Evolutionary conservation across 495 filamentous ascomycete species (phyloP).

Genomic region (Penicillium robsamsonii): DNA sequence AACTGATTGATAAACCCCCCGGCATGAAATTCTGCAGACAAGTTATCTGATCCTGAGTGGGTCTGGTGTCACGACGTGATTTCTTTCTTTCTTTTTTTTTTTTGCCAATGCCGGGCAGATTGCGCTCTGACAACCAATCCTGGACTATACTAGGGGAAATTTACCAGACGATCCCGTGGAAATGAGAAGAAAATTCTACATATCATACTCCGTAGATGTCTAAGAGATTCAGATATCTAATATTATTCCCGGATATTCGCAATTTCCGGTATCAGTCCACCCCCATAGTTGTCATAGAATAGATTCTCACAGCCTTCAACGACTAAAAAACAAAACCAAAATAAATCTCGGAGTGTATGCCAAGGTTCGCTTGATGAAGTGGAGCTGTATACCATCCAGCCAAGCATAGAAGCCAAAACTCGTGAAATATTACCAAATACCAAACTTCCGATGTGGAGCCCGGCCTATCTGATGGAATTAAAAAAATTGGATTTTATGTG

Average conservation of each 20-base stretch:
- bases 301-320: background rate
- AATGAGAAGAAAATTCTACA: background rate
- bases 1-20: constrained; percentile 9
- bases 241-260: background rate
- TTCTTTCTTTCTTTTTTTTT: background rate
- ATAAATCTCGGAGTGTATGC: background rate
- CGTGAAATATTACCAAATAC: constrained; percentile 2
- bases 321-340: background rate
- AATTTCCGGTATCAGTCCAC: constrained; percentile 9
- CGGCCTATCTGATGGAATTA: constrained; percentile 14
- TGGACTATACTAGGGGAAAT: background rate
- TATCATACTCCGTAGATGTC: background rate
- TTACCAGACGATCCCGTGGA: background rate
- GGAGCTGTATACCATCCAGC: background rate
- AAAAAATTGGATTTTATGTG: constrained; percentile 2
- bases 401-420: constrained; percentile 6
- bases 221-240: background rate
- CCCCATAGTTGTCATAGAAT: background rate
- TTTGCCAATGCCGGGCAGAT: background rate
- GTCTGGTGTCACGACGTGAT: background rate
- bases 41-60: constrained; percentile 14
- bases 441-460: constrained; percentile 4
- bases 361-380: constrained; percentile 11
- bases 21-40: background rate
- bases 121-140: background rate